Evolutionary conservation across 2,329 filamentous ascomycete genomes (phyloP).

Genomic region (Ophiostoma novo-ulmi): DNA sequence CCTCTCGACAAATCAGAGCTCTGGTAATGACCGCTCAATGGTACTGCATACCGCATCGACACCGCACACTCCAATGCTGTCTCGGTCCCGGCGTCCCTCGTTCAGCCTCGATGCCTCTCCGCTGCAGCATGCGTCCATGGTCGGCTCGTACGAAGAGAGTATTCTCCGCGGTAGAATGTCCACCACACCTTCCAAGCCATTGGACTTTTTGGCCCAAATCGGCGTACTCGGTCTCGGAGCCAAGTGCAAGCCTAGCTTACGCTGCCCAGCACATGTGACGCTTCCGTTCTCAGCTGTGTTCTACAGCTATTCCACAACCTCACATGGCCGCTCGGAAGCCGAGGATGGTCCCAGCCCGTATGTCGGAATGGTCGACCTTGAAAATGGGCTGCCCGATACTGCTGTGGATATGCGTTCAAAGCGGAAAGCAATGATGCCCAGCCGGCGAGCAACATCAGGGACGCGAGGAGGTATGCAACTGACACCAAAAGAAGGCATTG

Average conservation of each 20-base stretch:
- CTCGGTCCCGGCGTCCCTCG: constrained; percentile 62
- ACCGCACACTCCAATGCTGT: constrained; percentile 44
- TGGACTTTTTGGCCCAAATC: constrained; percentile 92
- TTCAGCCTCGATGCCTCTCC: constrained; percentile 69
- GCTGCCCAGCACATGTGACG: constrained; percentile 84
- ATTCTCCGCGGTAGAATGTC: constrained; percentile 95
- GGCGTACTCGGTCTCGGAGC: constrained; percentile 78
- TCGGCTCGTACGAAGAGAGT: constrained; percentile 96
- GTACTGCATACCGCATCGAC: constrained; percentile 49
- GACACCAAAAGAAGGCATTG: background rate
- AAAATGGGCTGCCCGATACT: constrained; percentile 63
- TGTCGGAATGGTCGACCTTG: constrained; percentile 85
- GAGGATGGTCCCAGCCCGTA: constrained; percentile 93
- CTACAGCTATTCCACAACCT: constrained; percentile 77
- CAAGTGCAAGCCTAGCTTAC: constrained; percentile 77
- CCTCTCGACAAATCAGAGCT: constrained; percentile 46
- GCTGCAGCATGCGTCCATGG: constrained; percentile 87
- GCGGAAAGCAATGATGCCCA: constrained; percentile 43
- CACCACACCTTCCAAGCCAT: constrained; percentile 83
- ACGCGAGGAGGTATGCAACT: background rate
- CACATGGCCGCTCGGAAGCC: constrained; percentile 55
- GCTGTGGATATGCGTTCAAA: constrained; percentile 46
- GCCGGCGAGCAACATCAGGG: constrained; percentile 32
- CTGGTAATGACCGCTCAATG: constrained; percentile 39
- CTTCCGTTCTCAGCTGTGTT: constrained; percentile 92